Conservation (phyloP, 1,139 yeast species). For the Lodderomyces beijingensis region DNA sequence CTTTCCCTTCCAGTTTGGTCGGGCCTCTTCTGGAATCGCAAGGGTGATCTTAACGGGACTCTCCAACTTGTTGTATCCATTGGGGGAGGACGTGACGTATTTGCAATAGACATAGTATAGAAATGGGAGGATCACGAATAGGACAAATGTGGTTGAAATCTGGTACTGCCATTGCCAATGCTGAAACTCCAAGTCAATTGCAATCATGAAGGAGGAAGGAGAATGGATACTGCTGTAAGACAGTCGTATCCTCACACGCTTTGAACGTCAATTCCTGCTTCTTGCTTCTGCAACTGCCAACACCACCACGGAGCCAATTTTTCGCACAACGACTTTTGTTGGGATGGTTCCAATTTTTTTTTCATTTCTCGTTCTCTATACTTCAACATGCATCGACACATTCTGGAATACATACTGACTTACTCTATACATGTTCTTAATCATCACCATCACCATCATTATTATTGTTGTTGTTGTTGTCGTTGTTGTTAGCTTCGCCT, state of each 20-base stretch:
- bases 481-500: too few relatives aligned
- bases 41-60: conserved; percentile 49
- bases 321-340: too few relatives aligned
- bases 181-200: conserved; percentile 39
- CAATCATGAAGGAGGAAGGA: conserved; percentile 42
- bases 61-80: conserved; percentile 41
- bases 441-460: too few relatives aligned
- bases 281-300: too few relatives aligned
- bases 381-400: not conserved
- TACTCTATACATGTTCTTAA: too few relatives aligned
- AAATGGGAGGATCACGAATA: conserved; percentile 38
- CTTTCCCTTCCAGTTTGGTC: conserved; percentile 90
- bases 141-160: conserved; percentile 43
- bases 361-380: not conserved
- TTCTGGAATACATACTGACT: not conserved
- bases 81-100: conserved; percentile 37
- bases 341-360: too few relatives aligned
- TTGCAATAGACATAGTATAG: conserved; percentile 34
- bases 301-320: too few relatives aligned
- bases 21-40: conserved; percentile 76
- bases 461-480: too few relatives aligned
- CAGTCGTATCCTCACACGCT: too few relatives aligned
- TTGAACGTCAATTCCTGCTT: too few relatives aligned
- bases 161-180: conserved; percentile 49
- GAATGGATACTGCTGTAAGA: too few relatives aligned